Base-by-base conservation (phyloP, 2,329 filamentous ascomycete genomes). In the Trichoderma sp. region DNA sequence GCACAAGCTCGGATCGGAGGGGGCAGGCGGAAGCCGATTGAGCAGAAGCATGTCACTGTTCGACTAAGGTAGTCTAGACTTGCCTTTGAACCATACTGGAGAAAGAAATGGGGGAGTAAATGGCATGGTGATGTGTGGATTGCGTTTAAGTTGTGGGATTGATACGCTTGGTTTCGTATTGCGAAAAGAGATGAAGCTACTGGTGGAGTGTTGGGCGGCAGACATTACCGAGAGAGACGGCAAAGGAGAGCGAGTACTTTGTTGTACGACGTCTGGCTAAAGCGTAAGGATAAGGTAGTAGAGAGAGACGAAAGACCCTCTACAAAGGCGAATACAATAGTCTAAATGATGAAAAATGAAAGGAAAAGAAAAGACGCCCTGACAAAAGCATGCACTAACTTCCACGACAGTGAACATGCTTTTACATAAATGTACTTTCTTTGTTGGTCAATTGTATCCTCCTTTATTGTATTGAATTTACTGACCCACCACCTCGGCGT, bases 1-100 rank as follows among this genome's bases (percentile, higher is more conserved):
- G 68, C 60, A 51, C 32, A 70, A 70, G 60, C 58, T 64, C 68
- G 68, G 68, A 51, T 63, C 47, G 60, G 58, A 43, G 56, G 36
- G 53, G 53, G 12, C 15, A 18, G 36, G 32, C 28, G 26, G 62
- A 5, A 51, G 47, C 47, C 21, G 30, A 32, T 21, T 28, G 26
- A 26, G 8, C 32, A 12, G 36, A 58, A 58, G 21, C 51, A 58
- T 58, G 34, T 53, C 62, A 53, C 28, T n/a, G 11, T 53, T 32
- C 18, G 62, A 47, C 21, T 34, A 43, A 30, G 39, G 15, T 43
- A n/a, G 24, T 28, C 24, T 12, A 30, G 65, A 47, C 43, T 51
- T 51, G 43, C 15, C 15, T 3, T 43, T 51, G 43, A 53, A 24
- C 47, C 11, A 53, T 14, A 3, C 47, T 24, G 11, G 15, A n/a